Base-by-base conservation (phyloP, 805 yeast genomes). In the Priceomyces fermenticarens region DNA sequence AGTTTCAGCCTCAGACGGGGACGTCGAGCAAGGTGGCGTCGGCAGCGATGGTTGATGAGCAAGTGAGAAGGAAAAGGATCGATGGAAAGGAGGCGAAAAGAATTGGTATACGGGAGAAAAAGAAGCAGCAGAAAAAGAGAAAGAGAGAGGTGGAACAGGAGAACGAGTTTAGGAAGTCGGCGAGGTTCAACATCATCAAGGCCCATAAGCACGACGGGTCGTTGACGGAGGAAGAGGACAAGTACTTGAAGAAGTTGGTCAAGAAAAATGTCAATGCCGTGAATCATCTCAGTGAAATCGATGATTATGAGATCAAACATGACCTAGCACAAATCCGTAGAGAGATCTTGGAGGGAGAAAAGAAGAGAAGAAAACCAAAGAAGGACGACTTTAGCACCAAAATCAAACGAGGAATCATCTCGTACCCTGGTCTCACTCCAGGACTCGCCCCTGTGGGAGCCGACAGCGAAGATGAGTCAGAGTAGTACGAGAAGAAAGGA, bases 381-480 rank as follows among this genome's bases (percentile, higher is more conserved):
- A 32, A 37, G 32, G 37, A 32, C 27, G 60, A 57, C 7, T 62
- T 63, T 44, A 60, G 67, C 36, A 58, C 63, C 25, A 73, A 71
- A 53, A 58, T 74, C 39, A 58, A 69, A 42, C 62, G 64, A 38
- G 80, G 79, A 14, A 51, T 57, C 29, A 60, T 73, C 46, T 60
- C 77, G 3, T 63, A 65, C 45, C 76, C 86, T 31, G 91, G 93
- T 20, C 69, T 86, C 41, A 86, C 95, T 0, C 95, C 93, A 1
- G 95, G 95, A 46, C 72, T 86, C 60, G 95, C 93, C 1, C 93
- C 93, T 26, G 89, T 86, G 16, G 90, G 81, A 28, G 67, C 72
- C 48, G 74, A 77, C 33, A 83, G 79, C 49, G 49, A 55, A 6
- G 65, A 59, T 32, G 54, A 56, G 4, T 58, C 54, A 4, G 35